These are phyloP conservation scores for Trifolium repens DNA, from an alignment of 306 rosid genomes.

Conservation along the genomic window DNA sequence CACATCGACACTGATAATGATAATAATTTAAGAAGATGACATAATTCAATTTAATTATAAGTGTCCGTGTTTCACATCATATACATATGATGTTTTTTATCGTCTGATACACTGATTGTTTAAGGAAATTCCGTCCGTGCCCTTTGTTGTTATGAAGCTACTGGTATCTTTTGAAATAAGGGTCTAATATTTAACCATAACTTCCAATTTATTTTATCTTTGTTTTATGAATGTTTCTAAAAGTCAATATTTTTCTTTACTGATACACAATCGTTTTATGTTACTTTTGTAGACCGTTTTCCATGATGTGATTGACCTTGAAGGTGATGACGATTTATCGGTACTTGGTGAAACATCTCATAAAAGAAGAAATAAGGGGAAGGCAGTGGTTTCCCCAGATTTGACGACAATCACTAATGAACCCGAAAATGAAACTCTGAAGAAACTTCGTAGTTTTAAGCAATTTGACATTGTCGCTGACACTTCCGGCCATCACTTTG, in stretches of 20 bases:
- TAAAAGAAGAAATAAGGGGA: constrained; percentile 56
- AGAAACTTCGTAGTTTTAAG: constrained; percentile 63
- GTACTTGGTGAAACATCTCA: constrained; percentile 52
- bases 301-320: constrained; percentile 72
- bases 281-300: constrained; percentile 50
- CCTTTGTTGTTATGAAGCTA: background rate
- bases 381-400: constrained; percentile 47
- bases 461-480: constrained; percentile 81
- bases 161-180: background rate
- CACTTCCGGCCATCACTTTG: constrained; percentile 67
- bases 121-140: background rate
- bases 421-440: constrained; percentile 54
- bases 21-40: too few relatives aligned
- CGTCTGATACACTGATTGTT: background rate
- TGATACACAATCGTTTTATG: constrained; percentile 4
- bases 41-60: too few relatives aligned
- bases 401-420: constrained; percentile 43
- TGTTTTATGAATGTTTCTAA: constrained; percentile 9
- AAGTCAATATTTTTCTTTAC: constrained; percentile 1
- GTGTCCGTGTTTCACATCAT: too few relatives aligned
- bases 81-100: too few relatives aligned
- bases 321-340: constrained; percentile 46
- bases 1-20: too few relatives aligned
- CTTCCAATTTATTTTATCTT: background rate
- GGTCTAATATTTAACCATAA: background rate